Evolutionary conservation across 73 alveolate genomes (phyloP), one percentile per base, ranked within the genome.

Genomic region (Blepharisma japonicum): DNA sequence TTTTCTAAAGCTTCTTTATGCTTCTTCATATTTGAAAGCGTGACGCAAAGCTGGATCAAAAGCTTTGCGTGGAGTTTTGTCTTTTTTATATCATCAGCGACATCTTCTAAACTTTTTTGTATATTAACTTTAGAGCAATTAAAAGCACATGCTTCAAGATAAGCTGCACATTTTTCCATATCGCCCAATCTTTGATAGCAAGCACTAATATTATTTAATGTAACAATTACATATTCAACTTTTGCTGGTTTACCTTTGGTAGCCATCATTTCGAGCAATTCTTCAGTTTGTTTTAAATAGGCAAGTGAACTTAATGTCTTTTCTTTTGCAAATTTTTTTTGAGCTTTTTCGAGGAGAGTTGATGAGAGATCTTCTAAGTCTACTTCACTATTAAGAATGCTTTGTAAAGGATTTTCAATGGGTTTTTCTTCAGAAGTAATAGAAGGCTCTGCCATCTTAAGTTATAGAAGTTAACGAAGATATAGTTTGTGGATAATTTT

Each of bases 221-320:
- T 61, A 18, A 61, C 74, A 8, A 14, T n/a, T 14, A 61, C 23
- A 14, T 14, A 14, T 25, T 61, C 74, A 5, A 61, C 14, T 9
- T 25, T 61, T 20, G 74, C 23, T 9, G 74, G 74, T 61, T 61
- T 61, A 18, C 74, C 74, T 61, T 61, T n/a, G 39, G 74, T 14
- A 25, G 50, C 23, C 14, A 61, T n/a, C 18, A 61, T 61, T 61
- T 61, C 74, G 14, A 61, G 47, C 18, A 61, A 14, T 25, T 61
- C 74, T 25, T 61, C 74, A 25, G 74, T 61, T 25, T 61, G 74
- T 61, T 61, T 61, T 25, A 61, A 61, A 5, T 61, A 61, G 47
- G 74, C 74, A n/a, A 61, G 23, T 20, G 74, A n/a, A 5, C 74
- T 61, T 61, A 61, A 61, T 8, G 74, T 61, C 23, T 61, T 61